Evolutionary conservation across 805 yeast species (phyloP), one percentile per base, ranked within the genome.

Genomic region (Candida coquimbonensis): DNA sequence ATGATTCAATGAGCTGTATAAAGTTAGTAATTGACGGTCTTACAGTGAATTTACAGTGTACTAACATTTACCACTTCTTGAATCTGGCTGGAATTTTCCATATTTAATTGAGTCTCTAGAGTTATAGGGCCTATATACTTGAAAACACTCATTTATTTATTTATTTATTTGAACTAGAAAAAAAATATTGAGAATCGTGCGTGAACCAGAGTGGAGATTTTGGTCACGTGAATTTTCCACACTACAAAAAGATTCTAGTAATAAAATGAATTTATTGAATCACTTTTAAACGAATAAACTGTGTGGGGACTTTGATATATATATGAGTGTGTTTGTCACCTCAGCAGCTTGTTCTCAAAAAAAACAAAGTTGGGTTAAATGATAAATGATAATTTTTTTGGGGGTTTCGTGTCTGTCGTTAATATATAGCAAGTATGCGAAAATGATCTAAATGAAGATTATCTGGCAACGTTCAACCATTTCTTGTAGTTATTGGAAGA

Each of bases 401-500:
- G 21, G 5, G 16, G n/a, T 21, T 29, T 32, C 21, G 26, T 39
- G 21, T 16, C 17, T 24, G 14, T 36, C 37, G 21, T 16, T 25
- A 26, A 27, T n/a, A 14, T 12, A 9, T 26, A 36, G 38, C 38
- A 9, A 3, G n/a, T 3, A 33, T 33, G 19, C 19, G 16, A 33
- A 16, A n/a, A 17, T 17, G 19, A 17, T 17, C 19, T 17, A 17
- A 9, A 17, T 16, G 12, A 16, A 25, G 33, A 39, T 39, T 42
- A 50, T 39, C 42, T 48, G 24, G 45, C 53, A 44, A 57, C 60
- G 40, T 53, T 55, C 45, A 59, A 50, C 63, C 63, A 59, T 49
- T 59, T 59, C 44, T 48, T 57, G 50, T 59, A 59, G 45, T 57
- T 57, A 49, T 51, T 55, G 12, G 63, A 59, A 17, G 62, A 58